phyloP scores from a whole-genome alignment of 352 stramenopile species.

The Pythium monospermum region DNA sequence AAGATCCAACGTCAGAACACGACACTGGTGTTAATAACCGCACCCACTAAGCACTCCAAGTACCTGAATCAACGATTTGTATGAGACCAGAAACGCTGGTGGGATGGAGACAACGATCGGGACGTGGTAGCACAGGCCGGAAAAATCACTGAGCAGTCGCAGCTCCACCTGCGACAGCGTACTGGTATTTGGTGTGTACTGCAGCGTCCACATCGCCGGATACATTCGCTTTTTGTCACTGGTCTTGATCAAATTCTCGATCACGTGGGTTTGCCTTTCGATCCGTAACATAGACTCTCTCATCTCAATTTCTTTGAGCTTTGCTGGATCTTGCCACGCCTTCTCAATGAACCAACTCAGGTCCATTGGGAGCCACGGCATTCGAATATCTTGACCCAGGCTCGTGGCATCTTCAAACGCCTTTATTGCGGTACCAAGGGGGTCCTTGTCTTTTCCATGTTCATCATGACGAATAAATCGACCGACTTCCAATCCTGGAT shows the following conservation, averaged over 20 bases:
- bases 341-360: neutral
- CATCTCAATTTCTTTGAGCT: neutral
- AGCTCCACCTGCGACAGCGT: neutral
- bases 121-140: slow-evolving; percentile 21
- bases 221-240: neutral
- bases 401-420: neutral
- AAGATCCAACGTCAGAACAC: too few relatives aligned
- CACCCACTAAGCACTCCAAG: too few relatives aligned
- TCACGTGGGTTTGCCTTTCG: neutral
- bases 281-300: neutral
- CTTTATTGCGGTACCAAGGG: neutral
- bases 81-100: slow-evolving; percentile 12
- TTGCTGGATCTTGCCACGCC: neutral
- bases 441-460: neutral
- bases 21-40: neutral
- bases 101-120: slow-evolving; percentile 19
- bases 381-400: neutral
- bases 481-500: neutral
- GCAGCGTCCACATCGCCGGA: neutral
- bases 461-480: neutral
- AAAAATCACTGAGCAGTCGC: slow-evolving; percentile 18
- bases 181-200: too few relatives aligned
- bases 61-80: slow-evolving; percentile 17
- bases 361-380: neutral
- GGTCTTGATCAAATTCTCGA: neutral